These are phyloP conservation scores for Halophytophthora polymorphica DNA, from an alignment of 352 stramenopile genomes.

Conservation along the genomic window DNA sequence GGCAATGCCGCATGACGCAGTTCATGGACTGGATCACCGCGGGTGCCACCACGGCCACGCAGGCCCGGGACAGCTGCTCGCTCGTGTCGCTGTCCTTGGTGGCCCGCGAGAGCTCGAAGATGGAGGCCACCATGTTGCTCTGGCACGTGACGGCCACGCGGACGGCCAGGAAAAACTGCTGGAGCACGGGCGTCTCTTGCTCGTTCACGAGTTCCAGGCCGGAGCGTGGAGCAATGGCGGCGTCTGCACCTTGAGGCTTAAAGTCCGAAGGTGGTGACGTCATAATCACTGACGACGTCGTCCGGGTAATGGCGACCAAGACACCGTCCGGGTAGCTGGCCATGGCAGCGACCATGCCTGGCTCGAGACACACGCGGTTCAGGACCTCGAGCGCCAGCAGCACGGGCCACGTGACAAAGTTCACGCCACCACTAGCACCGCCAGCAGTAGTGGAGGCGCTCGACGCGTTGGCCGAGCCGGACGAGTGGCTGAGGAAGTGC, in stretches of 20 bases:
- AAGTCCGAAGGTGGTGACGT: slow-evolving; percentile 78
- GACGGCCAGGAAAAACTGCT: slow-evolving; percentile 80
- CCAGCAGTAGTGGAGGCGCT: slow-evolving; percentile 15
- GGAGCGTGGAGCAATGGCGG: slow-evolving; percentile 41
- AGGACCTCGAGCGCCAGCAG: slow-evolving; percentile 80
- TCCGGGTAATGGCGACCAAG: slow-evolving; percentile 54
- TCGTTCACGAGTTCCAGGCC: slow-evolving; percentile 82
- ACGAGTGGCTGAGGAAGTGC: slow-evolving; percentile 55
- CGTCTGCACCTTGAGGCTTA: slow-evolving; percentile 35
- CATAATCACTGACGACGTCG: slow-evolving; percentile 74
- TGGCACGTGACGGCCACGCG: slow-evolving; percentile 71
- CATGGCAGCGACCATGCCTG: slow-evolving; percentile 68
- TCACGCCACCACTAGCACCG: slow-evolving; percentile 29
- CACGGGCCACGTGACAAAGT: slow-evolving; percentile 84
- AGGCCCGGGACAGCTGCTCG: slow-evolving; percentile 49
- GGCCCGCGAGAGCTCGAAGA: slow-evolving; percentile 69
- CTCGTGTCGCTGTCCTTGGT: slow-evolving; percentile 39
- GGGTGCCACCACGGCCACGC: slow-evolving; percentile 61
- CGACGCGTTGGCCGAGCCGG: slow-evolving; percentile 18
- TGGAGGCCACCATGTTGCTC: slow-evolving; percentile 68
- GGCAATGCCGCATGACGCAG: slow-evolving; percentile 74
- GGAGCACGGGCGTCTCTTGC: slow-evolving; percentile 68
- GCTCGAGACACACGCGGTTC: slow-evolving; percentile 66
- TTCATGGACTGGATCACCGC: slow-evolving; percentile 74
- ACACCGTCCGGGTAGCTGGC: slow-evolving; percentile 54